Percentiles rank a stretch among this genome's conserved stretches.
Conservation (phyloP, 1,284 basidiomycete species). For the Caloboletus firmus region DNA sequence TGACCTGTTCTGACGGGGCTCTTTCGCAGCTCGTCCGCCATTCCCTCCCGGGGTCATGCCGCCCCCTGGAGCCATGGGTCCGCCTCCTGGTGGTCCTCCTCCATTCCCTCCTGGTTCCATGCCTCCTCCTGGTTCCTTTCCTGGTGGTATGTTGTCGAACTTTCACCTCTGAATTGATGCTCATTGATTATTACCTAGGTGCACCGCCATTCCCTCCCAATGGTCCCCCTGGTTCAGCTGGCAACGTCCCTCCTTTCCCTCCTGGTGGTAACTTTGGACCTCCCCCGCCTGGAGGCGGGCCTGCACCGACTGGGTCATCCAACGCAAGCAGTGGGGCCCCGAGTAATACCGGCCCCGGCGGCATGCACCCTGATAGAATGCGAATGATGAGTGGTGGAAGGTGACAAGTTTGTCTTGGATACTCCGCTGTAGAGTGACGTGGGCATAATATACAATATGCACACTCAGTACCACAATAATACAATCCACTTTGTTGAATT, state of each 20-base stretch:
- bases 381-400: constrained; percentile 68
- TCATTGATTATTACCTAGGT: constrained; percentile 30
- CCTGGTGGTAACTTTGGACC: constrained; percentile 42
- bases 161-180: neutral
- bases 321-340: constrained; percentile 22
- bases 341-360: constrained; percentile 43
- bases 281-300: constrained; percentile 33
- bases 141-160: constrained; percentile 38
- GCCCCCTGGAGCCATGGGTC: constrained; percentile 49
- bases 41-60: constrained; percentile 62
- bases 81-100: constrained; percentile 54
- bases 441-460: neutral
- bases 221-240: constrained; percentile 40
- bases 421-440: neutral
- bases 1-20: neutral
- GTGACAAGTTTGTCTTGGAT: constrained; percentile 13
- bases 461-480: neutral
- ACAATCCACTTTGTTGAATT: neutral
- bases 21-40: constrained; percentile 55
- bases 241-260: constrained; percentile 47
- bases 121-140: constrained; percentile 42
- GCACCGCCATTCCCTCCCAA: constrained; percentile 64
- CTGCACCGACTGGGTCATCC: constrained; percentile 33
- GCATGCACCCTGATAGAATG: constrained; percentile 84
- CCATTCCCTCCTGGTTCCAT: constrained; percentile 40